These are phyloP conservation scores for Nidula microcarpa DNA, from an alignment of 768 basidiomycete species.

Conservation along the genomic window DNA sequence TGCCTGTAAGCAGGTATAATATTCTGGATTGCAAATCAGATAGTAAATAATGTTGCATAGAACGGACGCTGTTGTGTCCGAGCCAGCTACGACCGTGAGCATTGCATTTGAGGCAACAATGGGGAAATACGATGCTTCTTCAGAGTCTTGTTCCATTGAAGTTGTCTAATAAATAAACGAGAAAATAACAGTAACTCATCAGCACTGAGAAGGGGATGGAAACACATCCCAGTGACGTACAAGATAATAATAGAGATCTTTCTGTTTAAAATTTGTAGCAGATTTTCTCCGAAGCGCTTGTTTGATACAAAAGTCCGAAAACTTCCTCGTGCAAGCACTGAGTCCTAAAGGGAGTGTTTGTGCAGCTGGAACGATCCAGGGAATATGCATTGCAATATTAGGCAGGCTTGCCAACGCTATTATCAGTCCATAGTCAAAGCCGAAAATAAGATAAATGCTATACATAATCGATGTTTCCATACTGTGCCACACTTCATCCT, in stretches of 20 bases:
- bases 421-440: neutral
- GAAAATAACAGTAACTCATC: neutral
- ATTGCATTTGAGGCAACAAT: neutral
- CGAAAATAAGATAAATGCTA: neutral
- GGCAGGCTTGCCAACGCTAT: neutral
- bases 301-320: neutral
- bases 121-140: neutral
- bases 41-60: slow-evolving; percentile 35
- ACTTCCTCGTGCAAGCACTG: neutral
- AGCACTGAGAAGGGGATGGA: neutral
- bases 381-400: slow-evolving; percentile 1
- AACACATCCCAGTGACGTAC: slow-evolving; percentile 7
- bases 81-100: slow-evolving; percentile 32
- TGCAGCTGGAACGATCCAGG: neutral
- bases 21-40: slow-evolving; percentile 32
- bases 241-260: slow-evolving; percentile 24
- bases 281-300: neutral
- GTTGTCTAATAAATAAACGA: neutral
- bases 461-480: neutral
- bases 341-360: neutral
- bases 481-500: slow-evolving; percentile 10
- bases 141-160: neutral
- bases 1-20: slow-evolving; percentile 28
- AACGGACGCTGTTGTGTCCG: slow-evolving; percentile 43
- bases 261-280: neutral